Percentiles rank a stretch among this genome's conserved stretches.
These are phyloP conservation scores for Avicennia marina DNA, from an alignment of 257 asterid species.

Conservation along the genomic window DNA sequence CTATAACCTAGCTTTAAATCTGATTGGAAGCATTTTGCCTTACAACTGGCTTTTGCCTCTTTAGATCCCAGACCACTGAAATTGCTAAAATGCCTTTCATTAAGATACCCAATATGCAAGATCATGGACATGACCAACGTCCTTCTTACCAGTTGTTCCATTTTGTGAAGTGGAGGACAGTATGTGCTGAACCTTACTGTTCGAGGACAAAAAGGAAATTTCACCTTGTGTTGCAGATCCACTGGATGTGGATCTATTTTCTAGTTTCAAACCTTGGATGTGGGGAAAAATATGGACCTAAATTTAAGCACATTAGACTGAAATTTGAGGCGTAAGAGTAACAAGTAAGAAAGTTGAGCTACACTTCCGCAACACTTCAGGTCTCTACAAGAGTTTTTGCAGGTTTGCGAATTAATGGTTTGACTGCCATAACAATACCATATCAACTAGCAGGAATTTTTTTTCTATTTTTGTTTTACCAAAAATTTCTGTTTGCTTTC, in stretches of 20 bases:
- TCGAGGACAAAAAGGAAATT: slow-evolving; percentile 93
- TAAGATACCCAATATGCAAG: slow-evolving; percentile 19
- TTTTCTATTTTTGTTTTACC: not conserved
- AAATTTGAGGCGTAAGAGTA: not conserved
- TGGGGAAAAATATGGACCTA: slow-evolving; percentile 44
- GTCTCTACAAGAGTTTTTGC: not conserved
- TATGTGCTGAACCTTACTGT: slow-evolving; percentile 76
- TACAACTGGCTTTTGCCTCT: slow-evolving; percentile 89
- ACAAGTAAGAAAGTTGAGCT: not conserved
- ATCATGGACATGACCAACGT: slow-evolving; percentile 7
- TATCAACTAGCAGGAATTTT: not conserved
- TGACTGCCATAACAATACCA: not conserved
- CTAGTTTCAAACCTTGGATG: slow-evolving; percentile 92
- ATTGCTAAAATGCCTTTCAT: too few species aligned
- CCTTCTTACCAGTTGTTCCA: slow-evolving; percentile 81
- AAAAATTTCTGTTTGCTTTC: not conserved
- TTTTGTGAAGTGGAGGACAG: slow-evolving; percentile 88
- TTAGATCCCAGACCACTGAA: slow-evolving; percentile 87
- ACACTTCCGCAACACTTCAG: not conserved
- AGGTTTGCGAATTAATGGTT: not conserved
- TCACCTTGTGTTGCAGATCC: slow-evolving; percentile 94
- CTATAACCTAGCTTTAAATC: slow-evolving; percentile 17
- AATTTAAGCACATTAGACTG: not conserved
- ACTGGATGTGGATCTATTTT: too few species aligned
- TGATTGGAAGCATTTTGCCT: slow-evolving; percentile 39